These are phyloP conservation scores for Aureobasidium melanogenum DNA, from an alignment of 2,329 filamentous ascomycete species.

Conservation along the genomic window DNA sequence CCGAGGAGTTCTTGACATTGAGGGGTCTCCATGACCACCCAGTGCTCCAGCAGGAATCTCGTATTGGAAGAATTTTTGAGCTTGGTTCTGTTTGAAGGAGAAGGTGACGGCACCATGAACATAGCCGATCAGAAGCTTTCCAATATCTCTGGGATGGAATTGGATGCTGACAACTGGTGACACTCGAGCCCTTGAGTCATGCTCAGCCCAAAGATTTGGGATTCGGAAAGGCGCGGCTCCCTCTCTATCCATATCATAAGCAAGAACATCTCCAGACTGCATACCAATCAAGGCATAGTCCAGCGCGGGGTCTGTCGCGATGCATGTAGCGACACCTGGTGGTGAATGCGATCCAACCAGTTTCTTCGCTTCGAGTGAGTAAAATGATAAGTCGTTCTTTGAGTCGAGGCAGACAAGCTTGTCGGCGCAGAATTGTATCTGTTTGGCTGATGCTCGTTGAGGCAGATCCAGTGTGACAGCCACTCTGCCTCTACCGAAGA, in stretches of 20 bases:
- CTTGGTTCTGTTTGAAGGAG: constrained; percentile 84
- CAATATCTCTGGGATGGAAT: constrained; percentile 85
- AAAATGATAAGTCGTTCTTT: constrained; percentile 77
- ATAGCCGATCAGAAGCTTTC: constrained; percentile 86
- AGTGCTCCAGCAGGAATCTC: constrained; percentile 71
- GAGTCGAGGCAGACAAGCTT: constrained; percentile 77
- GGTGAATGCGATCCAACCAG: constrained; percentile 63
- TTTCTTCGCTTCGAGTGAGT: constrained; percentile 64
- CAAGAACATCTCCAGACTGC: constrained; percentile 62
- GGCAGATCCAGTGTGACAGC: constrained; percentile 64
- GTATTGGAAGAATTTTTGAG: constrained; percentile 75
- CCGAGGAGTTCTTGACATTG: constrained; percentile 52
- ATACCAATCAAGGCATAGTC: constrained; percentile 84
- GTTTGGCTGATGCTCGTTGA: constrained; percentile 64
- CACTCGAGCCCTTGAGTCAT: constrained; percentile 57
- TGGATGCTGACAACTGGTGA: constrained; percentile 66
- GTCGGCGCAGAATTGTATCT: constrained; percentile 76
- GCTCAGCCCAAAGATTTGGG: constrained; percentile 76
- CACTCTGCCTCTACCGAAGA: constrained; percentile 77
- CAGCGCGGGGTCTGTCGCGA: constrained; percentile 79
- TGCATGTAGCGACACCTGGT: constrained; percentile 62
- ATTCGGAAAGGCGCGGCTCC: constrained; percentile 68
- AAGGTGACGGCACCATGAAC: constrained; percentile 79
- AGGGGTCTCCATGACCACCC: constrained; percentile 62
- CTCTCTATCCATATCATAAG: constrained; percentile 87